Evolutionary conservation across 2,329 filamentous ascomycete genomes (phyloP), one percentile per base, ranked within the genome.

Genomic region (Chalaropsis ovoidea): DNA sequence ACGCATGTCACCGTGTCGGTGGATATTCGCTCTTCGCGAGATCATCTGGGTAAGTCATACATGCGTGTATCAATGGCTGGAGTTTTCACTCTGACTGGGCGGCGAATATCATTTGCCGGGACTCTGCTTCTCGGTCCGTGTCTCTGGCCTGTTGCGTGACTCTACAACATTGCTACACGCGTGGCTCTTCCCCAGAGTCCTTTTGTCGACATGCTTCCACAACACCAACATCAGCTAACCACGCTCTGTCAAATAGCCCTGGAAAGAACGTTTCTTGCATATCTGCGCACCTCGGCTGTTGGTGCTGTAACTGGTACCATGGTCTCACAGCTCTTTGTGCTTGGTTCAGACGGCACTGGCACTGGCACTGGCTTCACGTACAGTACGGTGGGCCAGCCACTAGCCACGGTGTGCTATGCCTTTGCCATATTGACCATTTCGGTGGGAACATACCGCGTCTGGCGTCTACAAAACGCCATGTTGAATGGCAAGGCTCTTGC

Each of bases 201-300:
- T 58, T 58, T 58, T 58, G 52, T 58, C 17, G 27, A 60, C 17
- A 35, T n/a, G 17, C 13, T 35, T 58, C 11, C 52, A 58, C 52
- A 39, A 39, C 52, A 58, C 15, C 17, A 58, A 58, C 1, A 31
- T 39, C 15, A 43, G 24, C 49, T 58, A 58, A 64, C 49, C 22
- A 11, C 11, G 22, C n/a, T 43, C 19, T 31, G 19, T 65, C 67
- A 41, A 61, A 61, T 58, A 90, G 87, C 88, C 45, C 81, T 90
- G 65, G 87, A 91, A 74, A 79, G 87, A 66, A 91, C 87, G 19
- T 91, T 86, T 71, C 81, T 91, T 19, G 86, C 81, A 39, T 90
- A 90, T 73, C 79, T 90, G 39, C 82, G 87, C 22, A 90, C 87
- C 1, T 88, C 86, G 0, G 75, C 88, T 45, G 79, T 82, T n/a